Percentiles rank a stretch among this genome's conserved stretches.
Conservation (phyloP, 352 stramenopile genomes). For the Globisporangium barbulae region DNA sequence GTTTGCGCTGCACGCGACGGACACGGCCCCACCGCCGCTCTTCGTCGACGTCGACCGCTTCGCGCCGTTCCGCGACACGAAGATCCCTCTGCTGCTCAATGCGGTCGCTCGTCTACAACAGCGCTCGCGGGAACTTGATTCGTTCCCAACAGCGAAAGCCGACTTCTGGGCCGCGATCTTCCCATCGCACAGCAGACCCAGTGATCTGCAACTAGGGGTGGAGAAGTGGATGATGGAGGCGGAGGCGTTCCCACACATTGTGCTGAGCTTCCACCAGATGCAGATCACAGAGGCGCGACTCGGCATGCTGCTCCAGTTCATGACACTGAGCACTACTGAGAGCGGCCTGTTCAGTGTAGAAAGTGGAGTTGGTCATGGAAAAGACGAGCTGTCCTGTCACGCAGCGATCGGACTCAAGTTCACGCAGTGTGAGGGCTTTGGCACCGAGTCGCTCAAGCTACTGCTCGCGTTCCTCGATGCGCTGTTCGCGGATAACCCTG, state of each 20-base stretch:
- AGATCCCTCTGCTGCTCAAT: slow-evolving; percentile 7
- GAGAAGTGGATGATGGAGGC: slow-evolving; percentile 10
- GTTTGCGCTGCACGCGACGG: slow-evolving; percentile 1
- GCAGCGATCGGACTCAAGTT: slow-evolving; percentile 8
- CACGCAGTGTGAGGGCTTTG: slow-evolving; percentile 3
- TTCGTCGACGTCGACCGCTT: slow-evolving; percentile 9
- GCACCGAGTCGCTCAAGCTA: not conserved
- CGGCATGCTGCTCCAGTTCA: slow-evolving; percentile 1
- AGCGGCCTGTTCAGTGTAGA: not conserved
- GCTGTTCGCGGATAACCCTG: not conserved
- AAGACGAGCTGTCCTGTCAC: not conserved
- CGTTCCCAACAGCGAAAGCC: not conserved
- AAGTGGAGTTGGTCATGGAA: not conserved
- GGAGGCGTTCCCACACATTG: slow-evolving; percentile 1
- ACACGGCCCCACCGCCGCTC: not conserved
- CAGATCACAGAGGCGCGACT: not conserved
- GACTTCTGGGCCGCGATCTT: slow-evolving; percentile 7
- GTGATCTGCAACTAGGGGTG: slow-evolving; percentile 1
- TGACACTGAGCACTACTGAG: not conserved
- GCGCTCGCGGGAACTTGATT: not conserved
- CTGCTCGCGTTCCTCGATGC: slow-evolving; percentile 6
- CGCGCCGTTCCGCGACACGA: slow-evolving; percentile 4
- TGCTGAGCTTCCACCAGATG: slow-evolving; percentile 12
- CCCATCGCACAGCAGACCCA: not conserved
- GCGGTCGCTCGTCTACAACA: not conserved